A percentile compares a stretch with the other conserved stretches of the same genome.
These are phyloP conservation scores for Trypanosoma brucei DNA, from an alignment of 208 protist genomes.

Conservation along the genomic window DNA sequence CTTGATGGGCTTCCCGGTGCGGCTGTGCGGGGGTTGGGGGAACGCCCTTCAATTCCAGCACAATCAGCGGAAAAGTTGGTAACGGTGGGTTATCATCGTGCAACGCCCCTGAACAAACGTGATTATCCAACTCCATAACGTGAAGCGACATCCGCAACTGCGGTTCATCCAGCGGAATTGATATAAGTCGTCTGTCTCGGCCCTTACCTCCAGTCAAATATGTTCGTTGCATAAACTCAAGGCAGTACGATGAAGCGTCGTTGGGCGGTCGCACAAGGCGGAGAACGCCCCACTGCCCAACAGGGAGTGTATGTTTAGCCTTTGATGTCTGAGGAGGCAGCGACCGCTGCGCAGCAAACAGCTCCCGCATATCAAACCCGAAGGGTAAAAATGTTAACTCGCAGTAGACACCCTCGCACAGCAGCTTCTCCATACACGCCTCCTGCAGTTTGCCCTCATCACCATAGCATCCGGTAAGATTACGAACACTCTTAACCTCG, in stretches of 20 bases:
- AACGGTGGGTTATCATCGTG: neutral
- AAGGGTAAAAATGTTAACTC: slow-evolving; percentile 53
- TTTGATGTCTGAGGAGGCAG: neutral
- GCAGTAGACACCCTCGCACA: slow-evolving; percentile 68
- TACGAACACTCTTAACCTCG: slow-evolving; percentile 7
- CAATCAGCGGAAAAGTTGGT: slow-evolving; percentile 10
- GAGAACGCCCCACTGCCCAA: slow-evolving; percentile 27
- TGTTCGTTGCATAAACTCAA: slow-evolving; percentile 72
- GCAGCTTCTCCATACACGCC: slow-evolving; percentile 41
- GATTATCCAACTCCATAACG: slow-evolving; percentile 55
- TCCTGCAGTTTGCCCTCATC: slow-evolving; percentile 65
- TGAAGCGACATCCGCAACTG: slow-evolving; percentile 52
- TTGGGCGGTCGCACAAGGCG: slow-evolving; percentile 36
- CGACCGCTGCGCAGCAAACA: neutral
- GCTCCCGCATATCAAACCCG: slow-evolving; percentile 18
- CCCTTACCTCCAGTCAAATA: slow-evolving; percentile 26
- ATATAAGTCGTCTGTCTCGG: slow-evolving; percentile 59
- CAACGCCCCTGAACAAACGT: slow-evolving; percentile 11
- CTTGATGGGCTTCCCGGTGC: neutral
- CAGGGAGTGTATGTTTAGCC: slow-evolving; percentile 3
- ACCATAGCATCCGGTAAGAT: slow-evolving; percentile 49
- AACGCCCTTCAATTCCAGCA: slow-evolving; percentile 22
- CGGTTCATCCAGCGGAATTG: slow-evolving; percentile 67
- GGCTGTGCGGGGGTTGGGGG: neutral
- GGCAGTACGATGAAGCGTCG: slow-evolving; percentile 34